phyloP scores from a whole-genome alignment of 2,329 filamentous ascomycete genomes.

The Sclerotinia borealis region DNA sequence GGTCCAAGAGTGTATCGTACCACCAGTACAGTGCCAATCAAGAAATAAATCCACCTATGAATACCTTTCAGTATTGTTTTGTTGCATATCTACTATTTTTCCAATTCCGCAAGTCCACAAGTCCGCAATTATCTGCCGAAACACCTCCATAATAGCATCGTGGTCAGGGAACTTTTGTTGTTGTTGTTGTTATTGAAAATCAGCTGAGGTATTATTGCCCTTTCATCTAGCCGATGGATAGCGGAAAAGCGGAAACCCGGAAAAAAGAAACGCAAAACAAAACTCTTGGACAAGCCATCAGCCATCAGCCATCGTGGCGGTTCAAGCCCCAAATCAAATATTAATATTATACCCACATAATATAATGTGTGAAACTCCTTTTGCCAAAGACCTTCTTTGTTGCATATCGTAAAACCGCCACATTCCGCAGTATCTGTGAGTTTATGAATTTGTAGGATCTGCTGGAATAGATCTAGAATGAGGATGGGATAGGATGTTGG shows the following conservation, averaged over 20 bases:
- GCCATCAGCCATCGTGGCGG: slow-evolving; percentile 2
- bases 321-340: background rate
- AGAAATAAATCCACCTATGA: slow-evolving; percentile 1
- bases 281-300: background rate
- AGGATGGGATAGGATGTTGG: background rate
- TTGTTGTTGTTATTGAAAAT: background rate
- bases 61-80: background rate
- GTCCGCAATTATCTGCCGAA: background rate
- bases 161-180: background rate
- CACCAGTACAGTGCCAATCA: too few species aligned
- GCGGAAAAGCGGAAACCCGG: too few species aligned
- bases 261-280: background rate
- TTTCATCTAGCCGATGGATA: background rate
- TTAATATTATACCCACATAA: background rate
- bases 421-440: background rate
- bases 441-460: too few species aligned
- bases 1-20: too few species aligned
- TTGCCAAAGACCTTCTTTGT: background rate
- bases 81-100: background rate
- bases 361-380: background rate
- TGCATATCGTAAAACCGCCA: slow-evolving; percentile 4
- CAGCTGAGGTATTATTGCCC: background rate
- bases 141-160: too few species aligned
- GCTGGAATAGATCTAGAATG: background rate
- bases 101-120: too few species aligned